phyloP scores from a whole-genome alignment of 1,284 basidiomycete species.

The Phlebopus sp. region DNA sequence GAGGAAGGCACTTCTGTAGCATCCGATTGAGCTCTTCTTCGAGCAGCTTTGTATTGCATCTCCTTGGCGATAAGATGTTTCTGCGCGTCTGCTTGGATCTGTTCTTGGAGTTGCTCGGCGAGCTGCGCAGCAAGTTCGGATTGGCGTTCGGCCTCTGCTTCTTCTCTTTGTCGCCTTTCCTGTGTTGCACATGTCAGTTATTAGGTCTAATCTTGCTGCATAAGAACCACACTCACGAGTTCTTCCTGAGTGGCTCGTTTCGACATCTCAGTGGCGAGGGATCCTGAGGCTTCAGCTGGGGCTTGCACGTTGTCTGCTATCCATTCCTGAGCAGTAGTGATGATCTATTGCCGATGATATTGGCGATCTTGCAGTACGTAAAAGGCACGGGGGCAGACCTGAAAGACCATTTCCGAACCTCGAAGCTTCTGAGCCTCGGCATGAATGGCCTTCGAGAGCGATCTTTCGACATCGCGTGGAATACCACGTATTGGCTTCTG shows the following conservation, averaged over 20 bases:
- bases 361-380: constrained; percentile 1
- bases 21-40: constrained; percentile 63
- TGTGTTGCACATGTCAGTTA: constrained; percentile 10
- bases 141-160: constrained; percentile 51
- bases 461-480: constrained; percentile 48
- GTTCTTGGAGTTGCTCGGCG: constrained; percentile 56
- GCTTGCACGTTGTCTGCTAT: constrained; percentile 55
- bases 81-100: constrained; percentile 59
- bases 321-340: constrained; percentile 70
- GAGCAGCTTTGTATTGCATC: constrained; percentile 48
- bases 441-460: constrained; percentile 55
- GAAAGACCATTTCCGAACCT: constrained; percentile 73
- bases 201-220: background rate
- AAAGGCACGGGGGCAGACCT: constrained; percentile 41
- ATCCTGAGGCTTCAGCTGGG: constrained; percentile 57
- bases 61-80: constrained; percentile 52
- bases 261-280: constrained; percentile 72
- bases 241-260: constrained; percentile 66
- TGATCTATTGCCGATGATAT: constrained; percentile 43
- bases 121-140: constrained; percentile 46
- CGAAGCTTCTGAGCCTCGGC: constrained; percentile 57
- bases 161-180: constrained; percentile 38
- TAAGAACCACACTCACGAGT: constrained; percentile 37
- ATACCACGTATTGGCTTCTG: constrained; percentile 63
- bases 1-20: constrained; percentile 57